Conservation (phyloP, 371 early-diverging fungal genomes). For the Mortierella sp. region DNA sequence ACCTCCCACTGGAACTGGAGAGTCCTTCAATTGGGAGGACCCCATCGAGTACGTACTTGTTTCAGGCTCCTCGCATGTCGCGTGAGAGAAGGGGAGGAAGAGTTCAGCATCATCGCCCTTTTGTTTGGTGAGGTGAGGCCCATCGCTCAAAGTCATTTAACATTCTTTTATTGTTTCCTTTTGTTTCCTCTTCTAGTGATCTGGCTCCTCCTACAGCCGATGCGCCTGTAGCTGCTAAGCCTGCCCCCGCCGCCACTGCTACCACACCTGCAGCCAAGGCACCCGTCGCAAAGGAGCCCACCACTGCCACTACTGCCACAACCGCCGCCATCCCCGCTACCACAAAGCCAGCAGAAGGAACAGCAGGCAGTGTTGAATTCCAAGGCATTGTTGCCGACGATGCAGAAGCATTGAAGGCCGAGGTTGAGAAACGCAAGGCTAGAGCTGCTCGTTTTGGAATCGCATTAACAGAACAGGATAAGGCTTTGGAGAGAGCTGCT, state of each 20-base stretch:
- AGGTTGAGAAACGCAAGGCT: constrained; percentile 57
- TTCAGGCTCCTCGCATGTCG: background rate
- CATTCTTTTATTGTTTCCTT: too few relatives aligned
- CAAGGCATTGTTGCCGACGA: constrained; percentile 23
- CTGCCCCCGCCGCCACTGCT: constrained; percentile 5
- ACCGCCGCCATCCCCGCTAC: constrained; percentile 13
- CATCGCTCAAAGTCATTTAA: background rate
- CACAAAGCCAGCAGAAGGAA: constrained; percentile 2
- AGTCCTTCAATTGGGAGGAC: constrained; percentile 50
- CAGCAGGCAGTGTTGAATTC: constrained; percentile 14
- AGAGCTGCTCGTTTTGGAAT: constrained; percentile 60
- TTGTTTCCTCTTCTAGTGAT: constrained; percentile 20
- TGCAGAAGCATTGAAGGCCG: constrained; percentile 41
- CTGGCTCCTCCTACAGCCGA: constrained; percentile 34
- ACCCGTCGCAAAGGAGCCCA: constrained; percentile 3
- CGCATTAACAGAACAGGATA: constrained; percentile 44
- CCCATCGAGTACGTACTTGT: constrained; percentile 38
- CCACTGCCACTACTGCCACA: background rate
- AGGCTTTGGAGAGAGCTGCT: constrained; percentile 66
- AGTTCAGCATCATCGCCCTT: background rate
- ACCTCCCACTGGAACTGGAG: constrained; percentile 42
- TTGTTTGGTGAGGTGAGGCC: background rate
- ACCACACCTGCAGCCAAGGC: constrained; percentile 14
- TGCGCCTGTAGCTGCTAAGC: background rate
- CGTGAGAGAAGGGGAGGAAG: background rate